A percentile compares a stretch with the other conserved stretches of the same genome.
These are phyloP conservation scores for Ogataea pilisensis DNA, from an alignment of 805 yeast species.

Conservation along the genomic window DNA sequence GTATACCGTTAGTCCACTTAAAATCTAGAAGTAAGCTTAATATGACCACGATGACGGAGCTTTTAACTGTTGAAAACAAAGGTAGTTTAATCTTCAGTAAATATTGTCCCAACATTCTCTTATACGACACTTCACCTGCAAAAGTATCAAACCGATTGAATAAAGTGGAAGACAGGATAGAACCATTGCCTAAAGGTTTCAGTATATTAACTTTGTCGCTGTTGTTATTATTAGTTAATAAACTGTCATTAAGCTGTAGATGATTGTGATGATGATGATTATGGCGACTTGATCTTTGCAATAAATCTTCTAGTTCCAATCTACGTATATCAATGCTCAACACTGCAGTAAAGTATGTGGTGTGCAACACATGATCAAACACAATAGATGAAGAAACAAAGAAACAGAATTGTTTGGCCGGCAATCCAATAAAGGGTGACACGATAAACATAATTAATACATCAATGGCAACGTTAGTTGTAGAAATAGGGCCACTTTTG, in stretches of 20 bases:
- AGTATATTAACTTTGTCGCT: conserved; percentile 2
- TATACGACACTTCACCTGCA: conserved; percentile 11
- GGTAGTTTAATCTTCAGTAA: conserved; percentile 36
- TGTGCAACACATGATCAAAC: conserved; percentile 56
- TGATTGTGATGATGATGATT: conserved; percentile 13
- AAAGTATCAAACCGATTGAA: conserved; percentile 7
- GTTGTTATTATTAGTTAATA: not conserved
- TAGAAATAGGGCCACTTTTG: conserved; percentile 35
- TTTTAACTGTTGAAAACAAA: conserved; percentile 29
- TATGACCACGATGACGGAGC: conserved; percentile 25
- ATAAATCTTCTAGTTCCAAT: conserved; percentile 54
- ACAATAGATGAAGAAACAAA: conserved; percentile 47
- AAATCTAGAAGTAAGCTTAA: conserved; percentile 29
- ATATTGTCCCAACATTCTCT: conserved; percentile 26
- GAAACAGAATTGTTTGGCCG: conserved; percentile 38
- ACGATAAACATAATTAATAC: conserved; percentile 19
- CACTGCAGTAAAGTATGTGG: conserved; percentile 62
- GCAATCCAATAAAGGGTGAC: conserved; percentile 25
- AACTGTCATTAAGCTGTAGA: not conserved
- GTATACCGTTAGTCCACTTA: conserved; percentile 33
- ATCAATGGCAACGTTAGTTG: conserved; percentile 30
- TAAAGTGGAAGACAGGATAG: conserved; percentile 18
- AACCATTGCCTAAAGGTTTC: conserved; percentile 20
- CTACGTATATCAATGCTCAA: conserved; percentile 64
- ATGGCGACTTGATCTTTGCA: conserved; percentile 29